These are phyloP conservation scores for Pseudogymnoascus sp. DNA, from an alignment of 2,329 filamentous ascomycete species.

Conservation along the genomic window DNA sequence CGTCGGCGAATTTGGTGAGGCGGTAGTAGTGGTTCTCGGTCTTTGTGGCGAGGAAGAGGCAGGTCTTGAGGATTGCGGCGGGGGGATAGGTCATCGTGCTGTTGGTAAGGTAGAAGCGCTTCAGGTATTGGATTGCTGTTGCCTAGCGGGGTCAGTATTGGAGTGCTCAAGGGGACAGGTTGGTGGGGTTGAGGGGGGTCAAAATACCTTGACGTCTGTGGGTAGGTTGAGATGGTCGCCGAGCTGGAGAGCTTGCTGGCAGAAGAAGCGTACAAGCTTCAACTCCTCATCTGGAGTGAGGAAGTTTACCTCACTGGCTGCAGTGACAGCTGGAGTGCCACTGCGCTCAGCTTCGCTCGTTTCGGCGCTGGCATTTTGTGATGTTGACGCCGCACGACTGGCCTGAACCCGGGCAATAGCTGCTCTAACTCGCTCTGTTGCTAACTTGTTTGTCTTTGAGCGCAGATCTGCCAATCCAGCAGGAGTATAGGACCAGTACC, in stretches of 20 bases:
- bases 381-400: slow-evolving; percentile 29
- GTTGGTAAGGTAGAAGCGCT: slow-evolving; percentile 92
- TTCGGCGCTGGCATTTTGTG: slow-evolving; percentile 17
- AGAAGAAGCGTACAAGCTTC: slow-evolving; percentile 74
- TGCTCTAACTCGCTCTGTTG: slow-evolving; percentile 58
- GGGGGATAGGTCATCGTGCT: slow-evolving; percentile 95
- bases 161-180: slow-evolving; percentile 32
- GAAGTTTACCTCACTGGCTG: slow-evolving; percentile 57
- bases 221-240: slow-evolving; percentile 55
- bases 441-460: slow-evolving; percentile 69
- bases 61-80: slow-evolving; percentile 79
- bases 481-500: slow-evolving; percentile 85
- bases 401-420: slow-evolving; percentile 45
- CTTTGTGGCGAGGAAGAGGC: slow-evolving; percentile 89
- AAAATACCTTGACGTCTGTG: slow-evolving; percentile 51
- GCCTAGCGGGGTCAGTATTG: slow-evolving; percentile 26
- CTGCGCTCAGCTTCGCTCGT: slow-evolving; percentile 29
- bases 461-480: slow-evolving; percentile 65
- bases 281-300: slow-evolving; percentile 78
- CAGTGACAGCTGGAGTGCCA: slow-evolving; percentile 21
- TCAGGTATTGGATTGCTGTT: slow-evolving; percentile 55
- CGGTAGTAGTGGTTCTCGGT: slow-evolving; percentile 69
- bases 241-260: slow-evolving; percentile 50
- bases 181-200: slow-evolving; percentile 49
- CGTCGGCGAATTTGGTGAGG: slow-evolving; percentile 58